These are phyloP conservation scores for Ascocoryne sarcoides DNA, from an alignment of 2,329 filamentous ascomycete species.

Conservation along the genomic window DNA sequence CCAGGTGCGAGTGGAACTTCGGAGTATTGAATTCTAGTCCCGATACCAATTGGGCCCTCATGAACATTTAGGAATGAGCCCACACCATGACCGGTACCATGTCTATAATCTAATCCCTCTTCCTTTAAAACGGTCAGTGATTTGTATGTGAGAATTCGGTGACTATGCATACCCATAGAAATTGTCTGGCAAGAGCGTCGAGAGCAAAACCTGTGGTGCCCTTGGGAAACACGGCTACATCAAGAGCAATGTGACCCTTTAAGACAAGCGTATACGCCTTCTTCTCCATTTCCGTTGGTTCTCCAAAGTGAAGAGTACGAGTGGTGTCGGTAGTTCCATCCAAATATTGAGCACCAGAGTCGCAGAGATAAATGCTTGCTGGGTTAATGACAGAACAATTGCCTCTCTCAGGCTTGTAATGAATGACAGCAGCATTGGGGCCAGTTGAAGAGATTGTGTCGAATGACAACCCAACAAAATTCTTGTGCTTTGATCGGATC, in stretches of 20 bases:
- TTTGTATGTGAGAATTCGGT: neutral
- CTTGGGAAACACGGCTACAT: conserved; percentile 83
- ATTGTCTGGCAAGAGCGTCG: conserved; percentile 80
- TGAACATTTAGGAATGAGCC: conserved; percentile 95
- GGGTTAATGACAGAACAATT: conserved; percentile 79
- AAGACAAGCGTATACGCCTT: conserved; percentile 90
- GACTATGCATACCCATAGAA: conserved; percentile 73
- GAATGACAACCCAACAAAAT: conserved; percentile 87
- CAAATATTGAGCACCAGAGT: conserved; percentile 92
- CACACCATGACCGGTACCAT: conserved; percentile 93
- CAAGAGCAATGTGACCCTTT: conserved; percentile 87
- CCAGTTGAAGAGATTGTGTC: conserved; percentile 94
- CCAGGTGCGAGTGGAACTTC: conserved; percentile 86
- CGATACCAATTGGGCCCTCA: conserved; percentile 93
- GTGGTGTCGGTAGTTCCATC: conserved; percentile 97
- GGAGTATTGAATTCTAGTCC: conserved; percentile 81
- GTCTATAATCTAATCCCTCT: conserved; percentile 86
- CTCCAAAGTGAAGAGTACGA: conserved; percentile 83
- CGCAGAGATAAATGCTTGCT: conserved; percentile 81
- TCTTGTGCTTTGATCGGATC: conserved; percentile 56
- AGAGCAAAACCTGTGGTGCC: conserved; percentile 90
- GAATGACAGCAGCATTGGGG: conserved; percentile 76
- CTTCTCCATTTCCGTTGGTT: conserved; percentile 72
- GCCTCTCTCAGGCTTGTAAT: conserved; percentile 83
- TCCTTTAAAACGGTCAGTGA: conserved; percentile 31